A percentile compares a stretch with the other conserved stretches of the same genome.
Evolutionary conservation across 129 eudicot species (phyloP).

Genomic region (Tagetes patula): DNA sequence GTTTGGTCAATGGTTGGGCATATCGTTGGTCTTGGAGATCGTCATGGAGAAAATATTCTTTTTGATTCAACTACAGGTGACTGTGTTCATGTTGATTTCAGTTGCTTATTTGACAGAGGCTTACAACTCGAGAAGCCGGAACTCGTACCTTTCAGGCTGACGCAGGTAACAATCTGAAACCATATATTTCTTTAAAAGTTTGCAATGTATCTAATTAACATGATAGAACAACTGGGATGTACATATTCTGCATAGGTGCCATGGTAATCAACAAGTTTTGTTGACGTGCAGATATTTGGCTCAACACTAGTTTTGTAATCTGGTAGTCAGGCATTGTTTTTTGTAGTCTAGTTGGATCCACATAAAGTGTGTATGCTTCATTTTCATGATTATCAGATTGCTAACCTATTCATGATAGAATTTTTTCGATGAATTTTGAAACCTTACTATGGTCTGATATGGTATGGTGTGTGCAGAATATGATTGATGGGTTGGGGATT

Average conservation of each 20-base stretch:
- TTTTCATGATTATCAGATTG: not conserved
- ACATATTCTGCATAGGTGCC: constrained; percentile 7
- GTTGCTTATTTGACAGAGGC: constrained; percentile 98
- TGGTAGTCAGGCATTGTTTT: not conserved
- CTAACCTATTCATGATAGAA: not conserved
- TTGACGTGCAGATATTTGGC: constrained; percentile 12
- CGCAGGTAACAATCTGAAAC: constrained; percentile 62
- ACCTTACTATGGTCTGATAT: constrained; percentile 13
- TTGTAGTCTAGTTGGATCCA: not conserved
- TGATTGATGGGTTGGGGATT: constrained; percentile 97
- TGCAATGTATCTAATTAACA: not conserved
- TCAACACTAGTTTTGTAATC: not conserved
- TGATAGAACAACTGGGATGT: not conserved
- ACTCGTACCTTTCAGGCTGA: constrained; percentile 95
- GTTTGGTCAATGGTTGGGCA: constrained; percentile 99
- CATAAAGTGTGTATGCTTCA: not conserved
- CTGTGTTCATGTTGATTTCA: constrained; percentile 98
- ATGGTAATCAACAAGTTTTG: not conserved
- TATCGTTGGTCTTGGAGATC: constrained; percentile 98
- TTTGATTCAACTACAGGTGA: constrained; percentile 99
- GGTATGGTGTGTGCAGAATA: constrained; percentile 60
- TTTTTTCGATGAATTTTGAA: constrained; percentile 11
- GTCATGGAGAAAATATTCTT: constrained; percentile 99
- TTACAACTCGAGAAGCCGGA: constrained; percentile 93
- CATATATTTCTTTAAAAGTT: not conserved